Percentiles rank a stretch among this genome's conserved stretches.
These are phyloP conservation scores for Starmerella bombicola DNA, from an alignment of 805 yeast species.

Conservation along the genomic window DNA sequence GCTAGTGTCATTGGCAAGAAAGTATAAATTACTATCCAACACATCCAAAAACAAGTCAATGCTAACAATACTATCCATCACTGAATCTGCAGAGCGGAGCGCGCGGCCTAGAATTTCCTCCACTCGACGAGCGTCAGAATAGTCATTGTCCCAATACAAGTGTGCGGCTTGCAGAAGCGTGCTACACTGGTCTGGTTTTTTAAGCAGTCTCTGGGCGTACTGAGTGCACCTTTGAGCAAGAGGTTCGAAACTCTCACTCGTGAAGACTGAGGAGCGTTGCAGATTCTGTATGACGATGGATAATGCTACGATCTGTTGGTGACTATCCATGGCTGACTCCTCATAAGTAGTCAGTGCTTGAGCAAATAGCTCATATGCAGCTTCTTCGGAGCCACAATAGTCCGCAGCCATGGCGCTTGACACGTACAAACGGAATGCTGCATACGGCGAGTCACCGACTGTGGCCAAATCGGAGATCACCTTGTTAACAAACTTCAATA, in stretches of 20 bases:
- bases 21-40: slow-evolving; percentile 71
- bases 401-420: slow-evolving; percentile 69
- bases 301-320: slow-evolving; percentile 42
- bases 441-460: slow-evolving; percentile 25
- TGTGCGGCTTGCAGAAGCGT: slow-evolving; percentile 81
- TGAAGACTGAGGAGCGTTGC: slow-evolving; percentile 41
- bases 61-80: slow-evolving; percentile 65
- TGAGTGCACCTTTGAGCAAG: slow-evolving; percentile 75
- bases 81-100: slow-evolving; percentile 82
- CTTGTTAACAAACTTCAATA: slow-evolving; percentile 65
- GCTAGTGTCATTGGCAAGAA: slow-evolving; percentile 67
- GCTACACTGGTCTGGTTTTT: slow-evolving; percentile 90
- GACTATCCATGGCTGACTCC: slow-evolving; percentile 42
- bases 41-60: slow-evolving; percentile 82
- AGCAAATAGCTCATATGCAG: slow-evolving; percentile 76
- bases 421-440: slow-evolving; percentile 38
- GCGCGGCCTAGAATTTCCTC: slow-evolving; percentile 85
- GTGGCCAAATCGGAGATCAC: slow-evolving; percentile 49
- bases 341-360: slow-evolving; percentile 82
- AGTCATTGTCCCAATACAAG: slow-evolving; percentile 42
- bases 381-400: slow-evolving; percentile 54
- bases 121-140: slow-evolving; percentile 41
- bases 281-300: slow-evolving; percentile 39
- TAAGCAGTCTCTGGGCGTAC: slow-evolving; percentile 75
- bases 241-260: slow-evolving; percentile 61